phyloP scores from a whole-genome alignment of 2,329 filamentous ascomycete species.

The Fusarium nodosum region DNA sequence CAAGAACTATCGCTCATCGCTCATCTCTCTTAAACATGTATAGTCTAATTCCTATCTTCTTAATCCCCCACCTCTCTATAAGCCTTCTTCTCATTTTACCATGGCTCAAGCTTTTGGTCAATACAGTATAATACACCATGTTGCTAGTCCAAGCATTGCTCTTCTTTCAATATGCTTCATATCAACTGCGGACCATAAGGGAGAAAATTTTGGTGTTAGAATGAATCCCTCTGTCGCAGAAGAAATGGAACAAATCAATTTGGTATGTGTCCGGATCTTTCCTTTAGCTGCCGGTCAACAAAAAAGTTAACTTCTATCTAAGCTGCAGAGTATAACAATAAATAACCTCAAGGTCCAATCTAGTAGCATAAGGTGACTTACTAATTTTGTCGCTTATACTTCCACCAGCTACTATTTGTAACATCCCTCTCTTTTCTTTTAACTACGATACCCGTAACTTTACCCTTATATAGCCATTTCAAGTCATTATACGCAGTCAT shows the following conservation, averaged over 20 bases:
- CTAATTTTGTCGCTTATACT: no score
- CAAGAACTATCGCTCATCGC: neutral
- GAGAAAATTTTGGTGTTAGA: neutral
- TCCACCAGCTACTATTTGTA: no score
- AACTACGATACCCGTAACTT: neutral
- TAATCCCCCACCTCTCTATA: conserved; percentile 18
- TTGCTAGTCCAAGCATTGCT: neutral
- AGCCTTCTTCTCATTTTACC: conserved; percentile 9
- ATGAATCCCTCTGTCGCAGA: neutral
- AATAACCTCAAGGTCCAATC: no score
- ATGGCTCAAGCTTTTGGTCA: neutral
- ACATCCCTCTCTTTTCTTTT: no score
- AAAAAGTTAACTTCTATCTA: no score
- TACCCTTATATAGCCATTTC: neutral
- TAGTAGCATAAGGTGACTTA: no score
- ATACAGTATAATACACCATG: neutral
- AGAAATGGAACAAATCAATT: neutral
- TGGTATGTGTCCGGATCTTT: no score
- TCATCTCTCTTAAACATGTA: neutral
- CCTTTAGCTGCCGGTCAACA: no score
- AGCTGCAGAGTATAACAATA: no score
- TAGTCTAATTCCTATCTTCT: neutral
- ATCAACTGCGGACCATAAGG: neutral
- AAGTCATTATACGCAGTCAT: neutral
- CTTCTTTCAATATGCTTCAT: neutral